Evolutionary conservation across 78 protist species (phyloP), one percentile per base, ranked within the genome.

Genomic region (Capsaspora owczarzaki): DNA sequence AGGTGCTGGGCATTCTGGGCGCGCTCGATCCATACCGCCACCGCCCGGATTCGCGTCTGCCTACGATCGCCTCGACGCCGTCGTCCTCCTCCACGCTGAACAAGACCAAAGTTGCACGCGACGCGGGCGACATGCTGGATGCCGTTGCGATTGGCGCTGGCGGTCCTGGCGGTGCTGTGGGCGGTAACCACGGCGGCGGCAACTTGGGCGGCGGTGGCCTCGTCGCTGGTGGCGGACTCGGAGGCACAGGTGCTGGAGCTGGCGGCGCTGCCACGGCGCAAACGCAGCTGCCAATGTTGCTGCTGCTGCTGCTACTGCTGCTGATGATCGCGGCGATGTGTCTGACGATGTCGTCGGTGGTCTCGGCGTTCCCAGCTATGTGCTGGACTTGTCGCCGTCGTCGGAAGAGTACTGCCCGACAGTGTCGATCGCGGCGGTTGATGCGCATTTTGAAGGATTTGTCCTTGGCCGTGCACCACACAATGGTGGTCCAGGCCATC

Each of bases 1-100:
- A 86, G 56, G 94, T 87, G 42, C 53, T 97, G 22, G 99, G 99
- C 71, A 91, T 95, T n/a, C 40, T 96, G 14, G 99, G 99, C 47
- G 98, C 99, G 8, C 76, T 94, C 27, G 99, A 96, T 81, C 99
- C 99, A 27, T 88, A 89, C 71, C 82, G 76, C 47, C 87, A 92
- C 78, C 85, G 78, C 74, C n/a, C n/a, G n/a, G n/a, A n/a, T n/a
- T n/a, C n/a, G 22, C 61, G 63, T 12, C n/a, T 25, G 2, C n/a
- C n/a, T 12, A 29, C n/a, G 63, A 4, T 2, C 35, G n/a, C n/a
- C n/a, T n/a, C n/a, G n/a, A n/a, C n/a, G n/a, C n/a, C n/a, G n/a
- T 40, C 23, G 42, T 29, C 23, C 40, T 38, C 8, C 60, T 2
- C 23, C 22, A 23, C 31, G 20, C 23, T 44, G 49, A n/a, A n/a